phyloP scores from a whole-genome alignment of 1,284 basidiomycete species.

The Leccinum subrobustum region DNA sequence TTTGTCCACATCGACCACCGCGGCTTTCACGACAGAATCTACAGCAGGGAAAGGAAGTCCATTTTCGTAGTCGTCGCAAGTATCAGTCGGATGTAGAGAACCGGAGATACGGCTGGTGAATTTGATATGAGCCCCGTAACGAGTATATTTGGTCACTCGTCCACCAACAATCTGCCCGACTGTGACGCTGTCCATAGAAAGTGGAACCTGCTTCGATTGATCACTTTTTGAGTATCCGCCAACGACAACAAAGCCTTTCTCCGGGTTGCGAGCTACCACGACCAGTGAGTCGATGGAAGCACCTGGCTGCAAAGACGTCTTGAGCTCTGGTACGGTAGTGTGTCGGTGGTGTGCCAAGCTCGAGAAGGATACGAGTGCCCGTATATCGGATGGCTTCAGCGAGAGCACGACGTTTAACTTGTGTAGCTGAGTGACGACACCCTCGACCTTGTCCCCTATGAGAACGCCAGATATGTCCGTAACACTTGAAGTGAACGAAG shows the following conservation, averaged over 20 bases:
- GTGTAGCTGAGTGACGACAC: conserved; percentile 75
- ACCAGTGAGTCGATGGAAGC: conserved; percentile 78
- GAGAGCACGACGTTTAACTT: conserved; percentile 80
- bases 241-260: conserved; percentile 87
- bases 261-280: conserved; percentile 88
- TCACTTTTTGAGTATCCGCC: conserved; percentile 63
- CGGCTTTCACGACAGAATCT: conserved; percentile 69
- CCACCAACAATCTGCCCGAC: conserved; percentile 77
- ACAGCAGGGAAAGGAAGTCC: conserved; percentile 59
- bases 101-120: conserved; percentile 70
- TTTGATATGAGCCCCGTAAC: conserved; percentile 74
- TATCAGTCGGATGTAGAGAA: conserved; percentile 78
- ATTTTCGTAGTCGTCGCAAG: conserved; percentile 74
- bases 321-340: conserved; percentile 69
- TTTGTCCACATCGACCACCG: conserved; percentile 71
- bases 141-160: conserved; percentile 69
- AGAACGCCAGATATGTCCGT: conserved; percentile 71
- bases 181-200: conserved; percentile 66
- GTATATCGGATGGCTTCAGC: conserved; percentile 69
- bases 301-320: conserved; percentile 64
- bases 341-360: conserved; percentile 85
- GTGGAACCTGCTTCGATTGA: conserved; percentile 46
- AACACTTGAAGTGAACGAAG: conserved; percentile 48
- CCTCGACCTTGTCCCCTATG: conserved; percentile 75
- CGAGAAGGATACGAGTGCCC: conserved; percentile 83